Evolutionary conservation across 345 rosid genomes (phyloP).

Genomic region (Euclidium syriacum): DNA sequence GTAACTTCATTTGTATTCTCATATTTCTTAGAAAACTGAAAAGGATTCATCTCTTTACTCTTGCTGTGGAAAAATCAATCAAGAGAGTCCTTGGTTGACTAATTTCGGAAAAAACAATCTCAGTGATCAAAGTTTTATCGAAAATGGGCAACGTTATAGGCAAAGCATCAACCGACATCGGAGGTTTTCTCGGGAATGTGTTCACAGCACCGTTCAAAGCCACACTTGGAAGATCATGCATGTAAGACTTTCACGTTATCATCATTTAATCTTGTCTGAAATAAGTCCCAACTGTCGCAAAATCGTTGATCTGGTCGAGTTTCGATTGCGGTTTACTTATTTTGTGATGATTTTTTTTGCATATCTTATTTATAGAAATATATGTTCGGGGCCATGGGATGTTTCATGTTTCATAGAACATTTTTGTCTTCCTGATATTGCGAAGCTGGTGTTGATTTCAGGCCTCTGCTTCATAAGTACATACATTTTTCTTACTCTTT

Average conservation of each 20-base stretch:
- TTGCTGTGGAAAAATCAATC: neutral
- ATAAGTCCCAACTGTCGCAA: neutral
- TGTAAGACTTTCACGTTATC: slow-evolving; percentile 18
- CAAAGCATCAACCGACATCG: slow-evolving; percentile 49
- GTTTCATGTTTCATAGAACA: slow-evolving; percentile 67
- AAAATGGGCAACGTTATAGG: slow-evolving; percentile 50
- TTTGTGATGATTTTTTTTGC: neutral
- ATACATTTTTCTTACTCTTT: neutral
- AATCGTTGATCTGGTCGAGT: neutral
- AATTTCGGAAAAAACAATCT: too few species aligned
- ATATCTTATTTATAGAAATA: slow-evolving; percentile 37
- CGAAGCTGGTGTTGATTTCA: slow-evolving; percentile 49
- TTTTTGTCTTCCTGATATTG: slow-evolving; percentile 55
- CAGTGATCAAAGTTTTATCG: neutral
- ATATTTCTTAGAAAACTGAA: neutral
- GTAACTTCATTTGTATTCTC: neutral
- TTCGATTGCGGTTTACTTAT: too few species aligned
- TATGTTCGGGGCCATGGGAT: slow-evolving; percentile 76
- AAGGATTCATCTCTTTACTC: neutral
- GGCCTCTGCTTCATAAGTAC: slow-evolving; percentile 63
- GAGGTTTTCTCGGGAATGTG: slow-evolving; percentile 46
- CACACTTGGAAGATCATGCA: slow-evolving; percentile 50
- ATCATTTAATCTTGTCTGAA: slow-evolving; percentile 4
- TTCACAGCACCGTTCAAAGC: slow-evolving; percentile 58
- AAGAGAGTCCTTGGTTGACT: neutral